Evolutionary conservation across 208 protist species (phyloP), one percentile per base, ranked within the genome.

Genomic region (Acanthamoeba triangularis): DNA sequence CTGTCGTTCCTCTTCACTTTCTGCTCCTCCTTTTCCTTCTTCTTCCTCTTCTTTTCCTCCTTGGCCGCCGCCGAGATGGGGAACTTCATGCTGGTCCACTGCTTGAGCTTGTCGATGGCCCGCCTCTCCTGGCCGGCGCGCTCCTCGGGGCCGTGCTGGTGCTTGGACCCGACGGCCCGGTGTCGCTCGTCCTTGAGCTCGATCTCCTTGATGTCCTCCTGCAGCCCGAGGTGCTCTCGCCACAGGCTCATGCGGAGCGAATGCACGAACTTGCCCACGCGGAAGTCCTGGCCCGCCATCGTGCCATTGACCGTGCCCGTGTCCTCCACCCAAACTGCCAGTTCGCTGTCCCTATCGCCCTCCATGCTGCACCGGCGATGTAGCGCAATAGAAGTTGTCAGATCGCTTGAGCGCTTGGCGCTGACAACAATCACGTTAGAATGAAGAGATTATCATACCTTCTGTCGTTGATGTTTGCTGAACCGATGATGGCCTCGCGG

Each of bases 391-490:
- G n/a, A n/a, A n/a, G n/a, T n/a, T n/a, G n/a, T n/a, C n/a, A n/a
- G n/a, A n/a, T n/a, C n/a, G n/a, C n/a, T n/a, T n/a, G n/a, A n/a
- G n/a, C n/a, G n/a, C n/a, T n/a, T n/a, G n/a, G n/a, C n/a, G n/a
- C n/a, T n/a, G n/a, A n/a, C n/a, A n/a, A n/a, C n/a, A n/a, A n/a
- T n/a, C n/a, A n/a, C n/a, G n/a, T n/a, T n/a, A n/a, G n/a, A n/a
- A n/a, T n/a, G n/a, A n/a, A n/a, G n/a, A n/a, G n/a, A n/a, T n/a
- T n/a, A n/a, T n/a, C n/a, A n/a, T n/a, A n/a, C 88, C 88, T 94
- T 44, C 97, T 35, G 69, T 97, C 97, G 59, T 97, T 97, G 33
- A 97, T 97, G 49, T 97, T 97, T 2, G 97, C 97, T 18, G 93
- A 96, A 16, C 96, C 96, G 67, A 97, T 93, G n/a, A 97, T 97